These are phyloP conservation scores for Mimosa bimucronata DNA, from an alignment of 306 rosid genomes.

Conservation along the genomic window DNA sequence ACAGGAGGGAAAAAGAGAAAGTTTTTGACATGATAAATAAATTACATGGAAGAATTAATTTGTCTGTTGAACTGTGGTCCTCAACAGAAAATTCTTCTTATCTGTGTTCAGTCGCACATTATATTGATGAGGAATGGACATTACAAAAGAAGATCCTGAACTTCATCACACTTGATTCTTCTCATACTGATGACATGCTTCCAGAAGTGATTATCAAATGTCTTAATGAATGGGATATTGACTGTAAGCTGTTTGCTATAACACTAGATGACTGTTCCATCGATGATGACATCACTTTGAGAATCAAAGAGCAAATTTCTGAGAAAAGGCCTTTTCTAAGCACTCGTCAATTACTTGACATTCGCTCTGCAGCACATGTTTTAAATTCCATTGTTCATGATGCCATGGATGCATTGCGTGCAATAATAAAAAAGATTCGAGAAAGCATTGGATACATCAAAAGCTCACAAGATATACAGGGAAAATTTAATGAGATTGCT, in stretches of 20 bases:
- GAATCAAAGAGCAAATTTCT: constrained; percentile 75
- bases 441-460: constrained; percentile 68
- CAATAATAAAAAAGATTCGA: constrained; percentile 76
- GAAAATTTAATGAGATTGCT: constrained; percentile 76
- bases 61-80: constrained; percentile 84
- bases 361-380: constrained; percentile 83
- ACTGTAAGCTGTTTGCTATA: constrained; percentile 83
- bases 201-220: constrained; percentile 83
- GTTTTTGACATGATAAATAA: constrained; percentile 61
- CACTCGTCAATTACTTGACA: constrained; percentile 71
- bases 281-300: constrained; percentile 70
- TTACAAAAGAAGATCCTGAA: constrained; percentile 77
- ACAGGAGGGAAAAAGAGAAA: constrained; percentile 70
- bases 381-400: constrained; percentile 70
- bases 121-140: constrained; percentile 83
- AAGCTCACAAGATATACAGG: constrained; percentile 74
- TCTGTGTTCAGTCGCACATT: constrained; percentile 77
- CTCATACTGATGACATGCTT: constrained; percentile 87
- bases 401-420: constrained; percentile 62
- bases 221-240: constrained; percentile 82
- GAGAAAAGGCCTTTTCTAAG: constrained; percentile 71
- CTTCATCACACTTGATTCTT: constrained; percentile 83
- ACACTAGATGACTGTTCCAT: constrained; percentile 85
- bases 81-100: constrained; percentile 65
- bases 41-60: constrained; percentile 79